Evolutionary conservation across 164 flowering plant species (phyloP).

Genomic region (Umbilicus rupestris): DNA sequence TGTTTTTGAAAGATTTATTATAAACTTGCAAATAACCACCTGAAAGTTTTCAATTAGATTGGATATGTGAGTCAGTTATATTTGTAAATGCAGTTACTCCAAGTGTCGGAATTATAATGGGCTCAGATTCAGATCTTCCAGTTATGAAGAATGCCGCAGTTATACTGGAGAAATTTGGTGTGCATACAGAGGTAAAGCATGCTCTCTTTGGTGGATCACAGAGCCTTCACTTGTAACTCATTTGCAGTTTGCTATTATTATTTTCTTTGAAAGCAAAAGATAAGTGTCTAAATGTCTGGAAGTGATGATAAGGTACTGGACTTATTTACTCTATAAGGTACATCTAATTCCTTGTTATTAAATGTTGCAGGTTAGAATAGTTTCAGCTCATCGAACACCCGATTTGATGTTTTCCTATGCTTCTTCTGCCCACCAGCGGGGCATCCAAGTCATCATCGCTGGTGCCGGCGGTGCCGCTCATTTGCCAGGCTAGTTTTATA

Average conservation of each 20-base stretch:
- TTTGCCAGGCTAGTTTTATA: slow-evolving; percentile 61
- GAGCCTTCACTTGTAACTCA: not conserved
- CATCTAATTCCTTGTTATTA: not conserved
- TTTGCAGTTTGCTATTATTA: not conserved
- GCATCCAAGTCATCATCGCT: slow-evolving; percentile 80
- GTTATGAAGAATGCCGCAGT: slow-evolving; percentile 84
- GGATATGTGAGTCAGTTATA: not conserved
- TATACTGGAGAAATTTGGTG: slow-evolving; percentile 56
- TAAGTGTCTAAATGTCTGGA: not conserved
- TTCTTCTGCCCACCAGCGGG: slow-evolving; percentile 60
- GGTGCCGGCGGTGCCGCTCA: slow-evolving; percentile 99
- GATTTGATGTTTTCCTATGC: slow-evolving; percentile 86
- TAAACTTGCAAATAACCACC: not conserved
- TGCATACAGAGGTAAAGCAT: slow-evolving; percentile 57
- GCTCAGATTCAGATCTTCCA: slow-evolving; percentile 97
- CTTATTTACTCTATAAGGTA: not conserved
- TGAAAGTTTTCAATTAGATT: not conserved
- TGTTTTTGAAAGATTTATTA: not conserved
- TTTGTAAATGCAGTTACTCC: slow-evolving; percentile 36
- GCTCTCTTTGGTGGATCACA: not conserved
- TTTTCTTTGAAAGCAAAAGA: not conserved
- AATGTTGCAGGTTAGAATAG: slow-evolving; percentile 63
- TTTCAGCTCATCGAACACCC: slow-evolving; percentile 96
- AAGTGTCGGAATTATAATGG: slow-evolving; percentile 89
- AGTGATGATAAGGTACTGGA: not conserved